Percentiles rank a stretch among this genome's conserved stretches.
These are phyloP conservation scores for Zea mays DNA, from an alignment of 176 grass and related monocot genomes.

Conservation along the genomic window DNA sequence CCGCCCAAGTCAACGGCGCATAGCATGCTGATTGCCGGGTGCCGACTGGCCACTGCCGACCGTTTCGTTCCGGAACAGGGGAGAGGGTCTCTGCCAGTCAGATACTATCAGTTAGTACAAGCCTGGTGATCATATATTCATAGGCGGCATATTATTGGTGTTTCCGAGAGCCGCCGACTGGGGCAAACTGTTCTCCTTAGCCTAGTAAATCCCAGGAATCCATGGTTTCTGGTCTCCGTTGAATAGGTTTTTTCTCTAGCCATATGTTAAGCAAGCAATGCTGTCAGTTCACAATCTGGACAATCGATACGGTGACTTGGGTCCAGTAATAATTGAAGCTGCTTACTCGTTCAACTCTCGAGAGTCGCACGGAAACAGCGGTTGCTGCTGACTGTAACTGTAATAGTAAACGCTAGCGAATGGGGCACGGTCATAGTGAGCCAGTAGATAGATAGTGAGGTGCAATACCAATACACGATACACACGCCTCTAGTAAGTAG, in stretches of 20 bases:
- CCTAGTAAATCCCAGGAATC: neutral
- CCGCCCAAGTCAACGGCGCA: slow-evolving; percentile 8
- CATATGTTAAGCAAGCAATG: neutral
- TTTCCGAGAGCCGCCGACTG: neutral
- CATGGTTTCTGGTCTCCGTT: neutral
- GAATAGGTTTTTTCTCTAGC: neutral
- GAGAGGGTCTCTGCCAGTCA: neutral
- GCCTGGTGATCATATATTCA: neutral
- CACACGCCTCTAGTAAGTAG: neutral
- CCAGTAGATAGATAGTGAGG: too few relatives aligned
- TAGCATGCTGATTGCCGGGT: neutral
- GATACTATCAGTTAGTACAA: neutral
- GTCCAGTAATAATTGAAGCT: neutral
- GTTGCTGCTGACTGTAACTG: neutral
- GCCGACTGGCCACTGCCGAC: neutral
- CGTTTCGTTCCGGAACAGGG: neutral
- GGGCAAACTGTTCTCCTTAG: neutral
- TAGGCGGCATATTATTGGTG: neutral
- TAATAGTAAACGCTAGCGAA: neutral
- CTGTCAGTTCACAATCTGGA: neutral
- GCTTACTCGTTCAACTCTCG: neutral
- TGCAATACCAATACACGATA: neutral
- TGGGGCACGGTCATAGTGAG: neutral
- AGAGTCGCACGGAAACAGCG: neutral
- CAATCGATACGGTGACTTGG: neutral